Percentiles rank a stretch among this genome's conserved stretches.
phyloP scores from a whole-genome alignment of 805 yeast genomes.

The Ogataea corticis region DNA sequence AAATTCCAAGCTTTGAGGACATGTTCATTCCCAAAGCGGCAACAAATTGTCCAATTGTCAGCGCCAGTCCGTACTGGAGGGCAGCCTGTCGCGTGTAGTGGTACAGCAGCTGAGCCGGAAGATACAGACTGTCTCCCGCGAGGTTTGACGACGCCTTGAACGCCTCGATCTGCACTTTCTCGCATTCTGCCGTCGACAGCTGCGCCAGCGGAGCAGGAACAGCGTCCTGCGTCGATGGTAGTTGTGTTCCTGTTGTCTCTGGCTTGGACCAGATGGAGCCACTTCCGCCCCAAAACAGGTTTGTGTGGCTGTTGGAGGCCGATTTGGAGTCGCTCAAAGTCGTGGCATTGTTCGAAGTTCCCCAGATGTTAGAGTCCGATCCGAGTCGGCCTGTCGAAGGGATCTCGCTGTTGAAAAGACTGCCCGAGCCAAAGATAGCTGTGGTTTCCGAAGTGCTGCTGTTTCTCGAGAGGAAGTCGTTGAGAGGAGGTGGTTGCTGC shows the following conservation, averaged over 20 bases:
- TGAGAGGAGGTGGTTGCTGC: constrained; percentile 2
- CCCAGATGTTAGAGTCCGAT: constrained; percentile 14
- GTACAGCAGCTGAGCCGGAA: constrained; percentile 26
- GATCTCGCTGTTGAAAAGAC: constrained; percentile 12
- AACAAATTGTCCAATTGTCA: constrained; percentile 33
- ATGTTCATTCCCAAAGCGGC: constrained; percentile 37
- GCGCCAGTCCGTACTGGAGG: constrained; percentile 37
- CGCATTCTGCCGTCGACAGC: constrained; percentile 28
- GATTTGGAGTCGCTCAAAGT: constrained; percentile 4
- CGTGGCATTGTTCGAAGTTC: constrained; percentile 6
- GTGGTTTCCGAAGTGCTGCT: constrained; percentile 13
- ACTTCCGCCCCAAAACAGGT: constrained; percentile 28
- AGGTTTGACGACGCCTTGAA: constrained; percentile 40
- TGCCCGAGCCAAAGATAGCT: constrained; percentile 1
- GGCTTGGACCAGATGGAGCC: constrained; percentile 22
- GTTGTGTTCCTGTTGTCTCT: background rate
- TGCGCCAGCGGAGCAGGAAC: constrained; percentile 2
- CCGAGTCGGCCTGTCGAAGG: constrained; percentile 1
- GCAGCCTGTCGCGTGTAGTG: constrained; percentile 37
- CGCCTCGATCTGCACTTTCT: constrained; percentile 44
- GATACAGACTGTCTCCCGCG: constrained; percentile 29
- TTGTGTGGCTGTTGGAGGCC: constrained; percentile 15
- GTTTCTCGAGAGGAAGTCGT: constrained; percentile 15
- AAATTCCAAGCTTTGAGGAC: constrained; percentile 28
- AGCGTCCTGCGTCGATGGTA: background rate